Percentiles rank a stretch among this genome's conserved stretches.
phyloP scores from a whole-genome alignment of 257 asterid species.

The Nyctanthes arbortristis region DNA sequence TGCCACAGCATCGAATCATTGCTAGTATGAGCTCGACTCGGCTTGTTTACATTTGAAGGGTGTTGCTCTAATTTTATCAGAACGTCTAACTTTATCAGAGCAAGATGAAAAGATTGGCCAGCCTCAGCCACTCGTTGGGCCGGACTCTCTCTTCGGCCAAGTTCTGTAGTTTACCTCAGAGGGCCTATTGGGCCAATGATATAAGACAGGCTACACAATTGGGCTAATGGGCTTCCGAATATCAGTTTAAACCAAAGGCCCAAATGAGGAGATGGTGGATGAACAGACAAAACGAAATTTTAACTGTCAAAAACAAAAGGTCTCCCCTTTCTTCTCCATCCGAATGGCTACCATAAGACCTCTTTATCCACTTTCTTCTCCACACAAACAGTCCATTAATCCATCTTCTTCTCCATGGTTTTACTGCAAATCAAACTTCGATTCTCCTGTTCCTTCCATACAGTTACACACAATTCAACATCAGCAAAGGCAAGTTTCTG shows the following conservation, averaged over 20 bases:
- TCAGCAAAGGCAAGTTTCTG: conserved; percentile 34
- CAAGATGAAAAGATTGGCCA: too few species aligned
- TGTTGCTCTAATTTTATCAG: too few species aligned
- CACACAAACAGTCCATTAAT: conserved; percentile 38
- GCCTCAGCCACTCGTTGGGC: too few species aligned
- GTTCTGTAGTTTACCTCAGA: too few species aligned
- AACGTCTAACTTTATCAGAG: too few species aligned
- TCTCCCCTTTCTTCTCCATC: conserved; percentile 11
- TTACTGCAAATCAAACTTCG: conserved; percentile 36
- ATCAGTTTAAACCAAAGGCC: neutral
- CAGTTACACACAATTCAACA: conserved; percentile 18
- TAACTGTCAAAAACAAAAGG: neutral
- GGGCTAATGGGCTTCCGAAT: neutral
- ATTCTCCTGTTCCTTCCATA: conserved; percentile 12
- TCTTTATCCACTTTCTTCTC: conserved; percentile 50
- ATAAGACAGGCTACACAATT: too few species aligned
- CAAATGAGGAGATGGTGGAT: neutral
- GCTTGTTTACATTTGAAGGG: too few species aligned
- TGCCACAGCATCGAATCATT: too few species aligned
- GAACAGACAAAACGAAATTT: neutral
- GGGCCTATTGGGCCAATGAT: too few species aligned
- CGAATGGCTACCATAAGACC: conserved; percentile 65
- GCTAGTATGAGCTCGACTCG: too few species aligned
- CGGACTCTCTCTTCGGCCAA: too few species aligned
- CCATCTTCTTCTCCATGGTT: conserved; percentile 31